Evolutionary conservation across 2,329 filamentous ascomycete species (phyloP), one percentile per base, ranked within the genome.

Genomic region (Exserohilum rostratum): DNA sequence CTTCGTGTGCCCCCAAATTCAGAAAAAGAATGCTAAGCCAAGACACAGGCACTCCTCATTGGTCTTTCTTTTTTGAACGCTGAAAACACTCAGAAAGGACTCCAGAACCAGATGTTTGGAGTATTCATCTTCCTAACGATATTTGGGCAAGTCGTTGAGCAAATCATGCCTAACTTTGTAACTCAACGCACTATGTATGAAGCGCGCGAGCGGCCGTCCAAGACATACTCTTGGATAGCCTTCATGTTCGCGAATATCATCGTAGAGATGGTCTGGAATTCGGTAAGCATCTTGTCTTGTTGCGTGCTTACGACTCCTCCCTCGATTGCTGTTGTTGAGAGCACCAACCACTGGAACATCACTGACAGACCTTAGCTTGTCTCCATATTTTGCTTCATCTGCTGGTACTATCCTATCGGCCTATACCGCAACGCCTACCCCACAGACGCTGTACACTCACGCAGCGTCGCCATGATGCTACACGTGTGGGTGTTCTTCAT

Each of bases 161-260:
- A 75, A 29, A 57, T 77, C 5, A 68, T 72, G 30, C 70, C 77
- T 22, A 50, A 79, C 2, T 80, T 81, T 63, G 79, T 80, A 34
- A 74, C 60, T 6, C 61, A 55, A 13, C 63, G 67, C 25, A 57
- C 67, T 17, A 49, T 86, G 5, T 85, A 83, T 67, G 83, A 85
- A 67, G 81, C 79, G 6, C 82, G 83, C 43, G 83, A 86, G 62
- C 77, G 82, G 10, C 81, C 86, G 1, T 84, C 82, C 69, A 90
- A 90, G 65, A 81, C 84, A 0, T 91, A 90, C 76, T 88, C 84
- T 0, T 91, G 88, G 88, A 80, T 83, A 60, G 85, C 82, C 0
- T 91, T 91, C 72, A 82, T 91, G 66, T 76, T 87, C 3, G 82
- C 85, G 60, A 87, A 89, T 64, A 83, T 90, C 49, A 50, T 89